Conservation (phyloP, 2,329 filamentous ascomycete genomes). For the Cladosporium oxysporum region DNA sequence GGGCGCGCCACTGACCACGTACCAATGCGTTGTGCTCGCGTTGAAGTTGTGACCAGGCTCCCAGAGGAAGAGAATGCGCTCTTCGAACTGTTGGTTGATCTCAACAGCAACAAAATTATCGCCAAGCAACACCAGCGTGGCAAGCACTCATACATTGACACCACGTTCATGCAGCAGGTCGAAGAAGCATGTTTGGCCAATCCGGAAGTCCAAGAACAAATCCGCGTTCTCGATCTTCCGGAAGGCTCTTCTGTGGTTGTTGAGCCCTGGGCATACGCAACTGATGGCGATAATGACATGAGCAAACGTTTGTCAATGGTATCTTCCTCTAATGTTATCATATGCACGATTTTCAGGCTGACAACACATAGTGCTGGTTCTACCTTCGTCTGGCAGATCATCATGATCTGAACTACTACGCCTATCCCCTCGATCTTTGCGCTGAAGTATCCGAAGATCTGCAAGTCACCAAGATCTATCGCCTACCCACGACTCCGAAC, state of each 20-base stretch:
- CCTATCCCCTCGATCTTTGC: constrained; percentile 63
- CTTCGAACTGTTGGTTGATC: constrained; percentile 18
- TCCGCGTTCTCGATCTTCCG: constrained; percentile 58
- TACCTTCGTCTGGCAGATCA: constrained; percentile 64
- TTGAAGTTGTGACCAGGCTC: constrained; percentile 10
- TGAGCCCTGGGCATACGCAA: constrained; percentile 49
- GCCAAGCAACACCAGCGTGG: constrained; percentile 18
- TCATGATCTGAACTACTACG: constrained; percentile 65
- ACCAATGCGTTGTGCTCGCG: constrained; percentile 15
- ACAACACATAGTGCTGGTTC: constrained; percentile 61
- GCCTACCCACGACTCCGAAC: constrained; percentile 57
- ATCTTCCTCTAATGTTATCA: constrained; percentile 25
- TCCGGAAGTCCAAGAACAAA: constrained; percentile 54
- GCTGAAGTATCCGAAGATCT: constrained; percentile 64
- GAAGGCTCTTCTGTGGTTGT: constrained; percentile 50
- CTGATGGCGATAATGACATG: constrained; percentile 19
- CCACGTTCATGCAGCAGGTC: constrained; percentile 58
- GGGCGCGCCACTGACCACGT: not conserved
- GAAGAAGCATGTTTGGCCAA: constrained; percentile 39
- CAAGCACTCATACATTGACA: constrained; percentile 40
- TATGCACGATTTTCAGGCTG: constrained; percentile 27
- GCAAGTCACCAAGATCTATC: constrained; percentile 67
- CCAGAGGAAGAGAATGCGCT: constrained; percentile 10
- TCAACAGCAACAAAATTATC: constrained; percentile 14
- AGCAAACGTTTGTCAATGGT: constrained; percentile 40